phyloP scores from a whole-genome alignment of 2,329 filamentous ascomycete species.

The Penicillium sp. region DNA sequence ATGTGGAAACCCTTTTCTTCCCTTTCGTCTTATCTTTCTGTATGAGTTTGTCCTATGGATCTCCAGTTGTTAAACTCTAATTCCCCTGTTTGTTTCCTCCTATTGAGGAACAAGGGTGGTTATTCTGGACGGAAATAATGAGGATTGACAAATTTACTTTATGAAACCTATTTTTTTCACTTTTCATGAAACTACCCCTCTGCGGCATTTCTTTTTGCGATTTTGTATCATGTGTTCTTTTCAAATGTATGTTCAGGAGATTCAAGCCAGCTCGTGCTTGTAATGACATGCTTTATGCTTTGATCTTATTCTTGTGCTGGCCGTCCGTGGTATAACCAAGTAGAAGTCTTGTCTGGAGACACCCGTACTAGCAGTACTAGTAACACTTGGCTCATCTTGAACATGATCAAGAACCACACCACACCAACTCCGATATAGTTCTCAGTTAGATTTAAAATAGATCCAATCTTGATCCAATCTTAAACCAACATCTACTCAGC shows the following conservation, averaged over 20 bases:
- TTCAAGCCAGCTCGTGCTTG: constrained; percentile 20
- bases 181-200: constrained; percentile 5
- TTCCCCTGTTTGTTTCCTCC: background rate
- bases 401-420: background rate
- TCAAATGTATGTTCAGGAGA: constrained; percentile 13
- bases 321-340: no score
- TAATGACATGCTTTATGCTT: constrained; percentile 20
- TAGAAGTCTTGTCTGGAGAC: no score
- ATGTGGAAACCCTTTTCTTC: constrained; percentile 1
- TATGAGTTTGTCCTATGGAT: constrained; percentile 1
- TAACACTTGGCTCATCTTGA: no score
- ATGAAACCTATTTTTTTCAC: constrained; percentile 5
- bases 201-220: constrained; percentile 11
- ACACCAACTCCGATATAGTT: no score
- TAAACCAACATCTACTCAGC: background rate
- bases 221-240: constrained; percentile 19
- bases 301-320: constrained; percentile 1
- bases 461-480: background rate
- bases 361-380: no score
- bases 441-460: background rate
- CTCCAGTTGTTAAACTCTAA: constrained; percentile 1
- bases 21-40: constrained; percentile 1
- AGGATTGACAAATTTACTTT: constrained; percentile 11
- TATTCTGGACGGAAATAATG: constrained; percentile 9
- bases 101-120: background rate